These are phyloP conservation scores for Plasmodium malariae DNA, from an alignment of 169 alveolate genomes.

Conservation along the genomic window DNA sequence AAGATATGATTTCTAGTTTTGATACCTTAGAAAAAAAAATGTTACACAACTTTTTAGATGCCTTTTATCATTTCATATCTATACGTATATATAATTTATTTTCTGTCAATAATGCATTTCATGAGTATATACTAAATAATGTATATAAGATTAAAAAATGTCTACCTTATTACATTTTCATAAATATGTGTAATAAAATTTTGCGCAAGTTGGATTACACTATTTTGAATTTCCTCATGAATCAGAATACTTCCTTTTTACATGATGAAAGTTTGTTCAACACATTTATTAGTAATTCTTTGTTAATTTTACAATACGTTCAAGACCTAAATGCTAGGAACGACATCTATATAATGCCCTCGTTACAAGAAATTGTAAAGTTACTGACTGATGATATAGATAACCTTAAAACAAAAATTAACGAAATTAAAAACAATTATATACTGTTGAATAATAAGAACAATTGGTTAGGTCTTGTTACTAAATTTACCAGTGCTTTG, in stretches of 20 bases:
- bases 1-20: constrained; percentile 50
- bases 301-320: constrained; percentile 13
- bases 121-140: constrained; percentile 56
- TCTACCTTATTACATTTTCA: constrained; percentile 25
- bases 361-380: constrained; percentile 34
- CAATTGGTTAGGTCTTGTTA: constrained; percentile 61
- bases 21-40: constrained; percentile 56
- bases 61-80: constrained; percentile 67
- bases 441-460: constrained; percentile 25
- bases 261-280: constrained; percentile 47
- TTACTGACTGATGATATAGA: constrained; percentile 59
- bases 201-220: constrained; percentile 52
- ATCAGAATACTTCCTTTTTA: constrained; percentile 37
- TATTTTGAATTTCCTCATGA: constrained; percentile 28
- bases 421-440: constrained; percentile 34
- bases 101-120: constrained; percentile 33
- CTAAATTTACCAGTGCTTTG: constrained; percentile 37
- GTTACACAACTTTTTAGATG: constrained; percentile 66
- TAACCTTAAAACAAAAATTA: constrained; percentile 44
- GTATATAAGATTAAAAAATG: constrained; percentile 51
- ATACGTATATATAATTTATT: constrained; percentile 67
- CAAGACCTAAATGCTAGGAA: background rate
- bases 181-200: constrained; percentile 11
- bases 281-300: constrained; percentile 36
- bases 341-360: constrained; percentile 20